Conservation (phyloP, 1,139 yeast species). For the Taphrina confusa region DNA sequence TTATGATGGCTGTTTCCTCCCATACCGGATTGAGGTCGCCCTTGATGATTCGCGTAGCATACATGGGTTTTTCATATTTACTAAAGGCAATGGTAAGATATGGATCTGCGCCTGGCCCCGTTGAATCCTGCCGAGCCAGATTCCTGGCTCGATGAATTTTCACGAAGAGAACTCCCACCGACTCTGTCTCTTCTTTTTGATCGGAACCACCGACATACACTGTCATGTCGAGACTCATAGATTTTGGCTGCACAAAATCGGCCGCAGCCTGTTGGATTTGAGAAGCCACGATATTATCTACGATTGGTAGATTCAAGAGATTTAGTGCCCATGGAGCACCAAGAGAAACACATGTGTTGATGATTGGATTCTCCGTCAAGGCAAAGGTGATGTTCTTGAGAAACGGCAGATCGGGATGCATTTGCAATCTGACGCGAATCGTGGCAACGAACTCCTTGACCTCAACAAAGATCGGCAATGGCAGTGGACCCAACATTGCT, state of each 20-base stretch:
- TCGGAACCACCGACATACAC: slow-evolving; percentile 31
- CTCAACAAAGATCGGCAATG: slow-evolving; percentile 32
- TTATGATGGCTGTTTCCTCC: slow-evolving; percentile 29
- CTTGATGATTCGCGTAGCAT: slow-evolving; percentile 33
- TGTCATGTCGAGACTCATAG: slow-evolving; percentile 33
- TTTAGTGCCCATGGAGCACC: slow-evolving; percentile 33
- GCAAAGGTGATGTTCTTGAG: slow-evolving; percentile 32
- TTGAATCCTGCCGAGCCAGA: slow-evolving; percentile 24
- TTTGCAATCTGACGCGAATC: slow-evolving; percentile 25
- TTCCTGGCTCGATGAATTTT: slow-evolving; percentile 31
- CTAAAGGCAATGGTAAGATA: slow-evolving; percentile 30
- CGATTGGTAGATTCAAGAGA: slow-evolving; percentile 28
- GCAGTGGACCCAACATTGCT: slow-evolving; percentile 22
- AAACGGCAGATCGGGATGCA: slow-evolving; percentile 32
- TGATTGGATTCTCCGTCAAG: slow-evolving; percentile 21
- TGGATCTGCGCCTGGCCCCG: slow-evolving; percentile 35
- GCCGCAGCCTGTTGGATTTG: slow-evolving; percentile 21
- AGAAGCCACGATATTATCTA: slow-evolving; percentile 21
- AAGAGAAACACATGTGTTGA: slow-evolving; percentile 26
- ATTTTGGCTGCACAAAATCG: slow-evolving; percentile 31
- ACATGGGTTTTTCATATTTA: slow-evolving; percentile 34
- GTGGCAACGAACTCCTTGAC: slow-evolving; percentile 34
- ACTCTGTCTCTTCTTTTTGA: slow-evolving; percentile 17
- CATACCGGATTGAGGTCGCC: slow-evolving; percentile 33
- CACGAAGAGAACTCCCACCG: slow-evolving; percentile 31